phyloP scores from a whole-genome alignment of 192 early-diverging fungal genomes.

The Mortierella alpina region DNA sequence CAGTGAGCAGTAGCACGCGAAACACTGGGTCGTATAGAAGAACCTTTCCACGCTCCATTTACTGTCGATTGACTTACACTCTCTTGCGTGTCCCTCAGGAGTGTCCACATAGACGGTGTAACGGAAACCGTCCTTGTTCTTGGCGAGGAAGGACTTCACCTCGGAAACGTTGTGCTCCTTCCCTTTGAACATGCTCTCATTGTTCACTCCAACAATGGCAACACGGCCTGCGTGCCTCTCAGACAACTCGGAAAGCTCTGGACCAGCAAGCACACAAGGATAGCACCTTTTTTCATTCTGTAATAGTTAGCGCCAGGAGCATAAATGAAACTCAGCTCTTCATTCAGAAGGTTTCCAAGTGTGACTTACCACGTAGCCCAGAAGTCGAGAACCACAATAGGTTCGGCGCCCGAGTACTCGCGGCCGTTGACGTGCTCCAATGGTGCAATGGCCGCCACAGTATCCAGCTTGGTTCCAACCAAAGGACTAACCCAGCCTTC shows the following conservation, averaged over 20 bases:
- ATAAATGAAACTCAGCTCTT: not conserved
- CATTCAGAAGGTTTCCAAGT: not conserved
- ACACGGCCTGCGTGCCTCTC: conserved; percentile 34
- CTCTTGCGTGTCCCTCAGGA: conserved; percentile 14
- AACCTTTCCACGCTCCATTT: not conserved
- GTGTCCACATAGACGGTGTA: conserved; percentile 31
- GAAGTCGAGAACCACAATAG: conserved; percentile 46
- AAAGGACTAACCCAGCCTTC: conserved; percentile 27
- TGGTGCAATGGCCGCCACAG: conserved; percentile 3
- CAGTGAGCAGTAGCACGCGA: too few relatives aligned
- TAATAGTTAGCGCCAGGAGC: not conserved
- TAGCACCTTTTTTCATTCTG: conserved; percentile 11
- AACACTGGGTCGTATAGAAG: not conserved
- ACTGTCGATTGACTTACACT: conserved; percentile 19
- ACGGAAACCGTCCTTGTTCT: conserved; percentile 25
- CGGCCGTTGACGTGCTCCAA: conserved; percentile 24
- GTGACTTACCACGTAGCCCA: conserved; percentile 39
- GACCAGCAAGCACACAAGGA: conserved; percentile 31
- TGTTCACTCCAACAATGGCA: conserved; percentile 41
- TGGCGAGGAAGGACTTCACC: conserved; percentile 26
- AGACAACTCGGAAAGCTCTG: conserved; percentile 29
- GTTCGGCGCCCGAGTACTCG: conserved; percentile 18
- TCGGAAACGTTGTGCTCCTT: not conserved
- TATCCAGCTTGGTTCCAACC: conserved; percentile 15
- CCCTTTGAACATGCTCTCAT: conserved; percentile 17